These are phyloP conservation scores for Syzygium aromaticum DNA, from an alignment of 345 rosid genomes.

Conservation along the genomic window DNA sequence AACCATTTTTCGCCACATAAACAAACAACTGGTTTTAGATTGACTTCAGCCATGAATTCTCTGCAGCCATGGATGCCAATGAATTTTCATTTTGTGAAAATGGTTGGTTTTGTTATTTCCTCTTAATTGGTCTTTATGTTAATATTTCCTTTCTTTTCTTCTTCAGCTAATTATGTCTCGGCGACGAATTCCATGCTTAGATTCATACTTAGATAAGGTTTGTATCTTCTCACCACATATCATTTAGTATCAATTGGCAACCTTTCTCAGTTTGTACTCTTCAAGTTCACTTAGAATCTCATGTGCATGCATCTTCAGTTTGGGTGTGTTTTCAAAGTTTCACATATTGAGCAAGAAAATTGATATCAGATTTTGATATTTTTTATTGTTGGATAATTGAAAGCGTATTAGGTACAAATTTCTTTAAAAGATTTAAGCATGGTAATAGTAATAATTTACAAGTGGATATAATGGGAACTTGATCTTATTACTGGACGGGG, in stretches of 20 bases:
- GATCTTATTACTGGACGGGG: neutral
- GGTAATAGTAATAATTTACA: neutral
- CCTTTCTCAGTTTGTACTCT: neutral
- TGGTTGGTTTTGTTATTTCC: neutral
- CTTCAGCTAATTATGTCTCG: slow-evolving; percentile 90
- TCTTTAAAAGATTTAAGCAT: neutral
- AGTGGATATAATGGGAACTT: neutral
- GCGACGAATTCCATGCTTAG: slow-evolving; percentile 90
- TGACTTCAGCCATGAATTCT: neutral
- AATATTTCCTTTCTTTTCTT: neutral
- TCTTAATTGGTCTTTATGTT: neutral
- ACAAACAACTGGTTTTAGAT: neutral
- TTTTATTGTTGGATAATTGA: neutral
- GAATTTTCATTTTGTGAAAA: neutral
- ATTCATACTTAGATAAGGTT: slow-evolving; percentile 97
- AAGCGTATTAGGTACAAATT: neutral
- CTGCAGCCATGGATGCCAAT: neutral
- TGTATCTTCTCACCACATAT: slow-evolving; percentile 1
- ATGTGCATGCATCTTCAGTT: neutral
- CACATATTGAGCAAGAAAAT: neutral
- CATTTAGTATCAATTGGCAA: neutral
- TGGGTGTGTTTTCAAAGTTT: neutral
- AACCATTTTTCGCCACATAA: neutral
- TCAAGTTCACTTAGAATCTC: neutral
- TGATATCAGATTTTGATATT: neutral